A percentile compares a stretch with the other conserved stretches of the same genome.
phyloP scores from a whole-genome alignment of 192 early-diverging fungal genomes.

The Phlyctochytrium bullatum region DNA sequence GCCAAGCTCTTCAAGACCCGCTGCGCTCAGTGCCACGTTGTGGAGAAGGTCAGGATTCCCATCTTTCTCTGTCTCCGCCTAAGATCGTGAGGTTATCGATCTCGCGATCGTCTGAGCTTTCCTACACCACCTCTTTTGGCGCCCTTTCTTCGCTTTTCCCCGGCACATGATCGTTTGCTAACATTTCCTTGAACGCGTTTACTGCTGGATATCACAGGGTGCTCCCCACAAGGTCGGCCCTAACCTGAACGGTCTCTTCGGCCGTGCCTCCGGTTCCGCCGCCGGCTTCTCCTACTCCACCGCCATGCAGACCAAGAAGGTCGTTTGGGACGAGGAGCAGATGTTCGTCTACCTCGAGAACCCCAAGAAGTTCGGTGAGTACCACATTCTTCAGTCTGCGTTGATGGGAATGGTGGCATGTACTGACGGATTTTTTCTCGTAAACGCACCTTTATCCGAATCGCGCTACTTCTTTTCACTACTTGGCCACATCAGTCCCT shows the following conservation, averaged over 20 bases:
- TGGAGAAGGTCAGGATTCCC: slow-evolving; percentile 52
- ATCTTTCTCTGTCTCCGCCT: too few species aligned
- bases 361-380: slow-evolving; percentile 95
- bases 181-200: background rate
- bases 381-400: too few species aligned
- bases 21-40: slow-evolving; percentile 97
- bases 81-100: slow-evolving; percentile 1
- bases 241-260: slow-evolving; percentile 91
- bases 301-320: slow-evolving; percentile 83
- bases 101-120: slow-evolving; percentile 5
- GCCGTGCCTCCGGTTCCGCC: slow-evolving; percentile 82
- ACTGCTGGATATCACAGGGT: slow-evolving; percentile 57
- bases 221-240: slow-evolving; percentile 94
- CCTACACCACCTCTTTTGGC: slow-evolving; percentile 3
- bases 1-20: slow-evolving; percentile 94
- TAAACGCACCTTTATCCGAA: too few species aligned
- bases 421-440: too few species aligned
- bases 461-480: too few species aligned
- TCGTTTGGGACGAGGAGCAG: slow-evolving; percentile 85
- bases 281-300: slow-evolving; percentile 89
- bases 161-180: slow-evolving; percentile 3
- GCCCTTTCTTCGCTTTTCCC: slow-evolving; percentile 12
- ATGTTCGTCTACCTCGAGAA: slow-evolving; percentile 96
- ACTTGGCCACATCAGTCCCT: too few species aligned
- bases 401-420: too few species aligned